Conservation (phyloP, 2,329 filamentous ascomycete genomes). For the Harringtonia lauricola region DNA sequence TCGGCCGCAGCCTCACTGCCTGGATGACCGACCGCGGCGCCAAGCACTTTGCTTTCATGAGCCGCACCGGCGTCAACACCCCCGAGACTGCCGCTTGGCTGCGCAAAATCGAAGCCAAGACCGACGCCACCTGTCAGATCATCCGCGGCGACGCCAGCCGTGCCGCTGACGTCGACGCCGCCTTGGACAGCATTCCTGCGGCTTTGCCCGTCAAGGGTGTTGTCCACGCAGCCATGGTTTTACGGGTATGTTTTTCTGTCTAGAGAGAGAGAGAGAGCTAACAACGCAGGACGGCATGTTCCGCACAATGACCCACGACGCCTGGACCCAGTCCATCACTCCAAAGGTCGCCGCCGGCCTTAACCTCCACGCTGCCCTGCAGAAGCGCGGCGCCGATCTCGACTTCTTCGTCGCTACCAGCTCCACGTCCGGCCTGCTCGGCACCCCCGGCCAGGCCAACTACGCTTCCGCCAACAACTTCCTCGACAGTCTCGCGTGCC, state of each 20-base stretch:
- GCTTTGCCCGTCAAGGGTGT: constrained; percentile 30
- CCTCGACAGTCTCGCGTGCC: constrained; percentile 14
- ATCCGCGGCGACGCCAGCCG: background rate
- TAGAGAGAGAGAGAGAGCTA: too few species aligned
- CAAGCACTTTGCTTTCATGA: constrained; percentile 17
- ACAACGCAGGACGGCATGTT: constrained; percentile 3
- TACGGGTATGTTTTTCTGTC: constrained; percentile 10
- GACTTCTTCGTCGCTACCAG: constrained; percentile 31
- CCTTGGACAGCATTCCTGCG: constrained; percentile 7
- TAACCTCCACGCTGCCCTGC: constrained; percentile 1
- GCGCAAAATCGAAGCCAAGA: background rate
- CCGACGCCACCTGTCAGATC: background rate
- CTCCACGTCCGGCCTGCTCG: constrained; percentile 24
- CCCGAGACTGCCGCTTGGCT: background rate
- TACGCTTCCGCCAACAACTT: constrained; percentile 28
- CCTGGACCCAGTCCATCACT: constrained; percentile 1
- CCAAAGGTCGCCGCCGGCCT: constrained; percentile 10
- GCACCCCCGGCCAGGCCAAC: constrained; percentile 24
- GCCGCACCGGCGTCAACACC: constrained; percentile 12
- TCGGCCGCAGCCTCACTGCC: constrained; percentile 21
- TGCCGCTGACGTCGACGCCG: background rate
- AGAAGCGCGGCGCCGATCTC: constrained; percentile 1
- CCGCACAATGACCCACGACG: constrained; percentile 1
- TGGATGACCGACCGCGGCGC: constrained; percentile 20
- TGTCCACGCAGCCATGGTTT: constrained; percentile 31